A percentile compares a stretch with the other conserved stretches of the same genome.
Evolutionary conservation across 441 rosid genomes (phyloP).

Genomic region (Aquilaria agallochum): DNA sequence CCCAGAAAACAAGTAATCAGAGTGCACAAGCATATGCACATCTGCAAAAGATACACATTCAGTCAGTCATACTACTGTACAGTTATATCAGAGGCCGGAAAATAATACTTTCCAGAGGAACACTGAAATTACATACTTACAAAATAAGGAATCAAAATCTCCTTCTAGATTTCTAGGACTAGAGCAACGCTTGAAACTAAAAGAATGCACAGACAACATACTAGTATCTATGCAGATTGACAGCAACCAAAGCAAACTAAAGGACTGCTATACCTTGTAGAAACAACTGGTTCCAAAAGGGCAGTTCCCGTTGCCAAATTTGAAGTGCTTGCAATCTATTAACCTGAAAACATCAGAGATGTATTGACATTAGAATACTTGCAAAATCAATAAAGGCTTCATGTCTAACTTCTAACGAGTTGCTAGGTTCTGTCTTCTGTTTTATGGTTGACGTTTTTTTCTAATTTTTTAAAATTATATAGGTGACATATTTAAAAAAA

Average conservation of each 20-base stretch:
- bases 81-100: too few species aligned
- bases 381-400: constrained; percentile 3
- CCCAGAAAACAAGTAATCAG: constrained; percentile 13
- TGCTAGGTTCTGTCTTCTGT: too few species aligned
- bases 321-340: constrained; percentile 91
- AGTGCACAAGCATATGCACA: constrained; percentile 6
- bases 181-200: background rate
- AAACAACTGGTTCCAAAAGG: constrained; percentile 98
- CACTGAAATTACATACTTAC: too few species aligned
- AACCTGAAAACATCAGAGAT: constrained; percentile 43
- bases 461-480: too few species aligned
- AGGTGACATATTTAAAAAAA: too few species aligned
- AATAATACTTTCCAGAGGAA: too few species aligned
- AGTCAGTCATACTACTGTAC: too few species aligned
- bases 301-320: constrained; percentile 88
- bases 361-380: constrained; percentile 1
- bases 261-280: constrained; percentile 61
- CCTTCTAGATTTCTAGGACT: background rate
- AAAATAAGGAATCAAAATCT: too few species aligned
- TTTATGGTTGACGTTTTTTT: too few species aligned
- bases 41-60: too few species aligned
- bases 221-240: background rate
- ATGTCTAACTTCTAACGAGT: too few species aligned
- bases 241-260: constrained; percentile 1
- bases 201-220: background rate